Evolutionary conservation across 345 rosid species (phyloP).

Genomic region (Xanthoceras sorbifolium): DNA sequence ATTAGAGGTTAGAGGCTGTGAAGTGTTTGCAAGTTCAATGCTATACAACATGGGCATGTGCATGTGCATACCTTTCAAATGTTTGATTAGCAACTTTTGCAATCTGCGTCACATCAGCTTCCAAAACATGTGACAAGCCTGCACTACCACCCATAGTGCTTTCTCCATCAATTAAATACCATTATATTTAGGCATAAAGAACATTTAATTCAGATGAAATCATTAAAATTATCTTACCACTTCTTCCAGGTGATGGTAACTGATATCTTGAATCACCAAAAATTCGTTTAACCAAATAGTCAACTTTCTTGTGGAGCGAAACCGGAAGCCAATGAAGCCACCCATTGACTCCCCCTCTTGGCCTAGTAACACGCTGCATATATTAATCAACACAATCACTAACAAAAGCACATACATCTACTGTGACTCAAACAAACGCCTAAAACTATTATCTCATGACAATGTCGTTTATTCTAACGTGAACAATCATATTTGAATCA

Average conservation of each 20-base stretch:
- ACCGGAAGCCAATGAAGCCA: constrained; percentile 89
- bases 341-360: constrained; percentile 70
- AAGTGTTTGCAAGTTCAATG: background rate
- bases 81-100: constrained; percentile 66
- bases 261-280: constrained; percentile 32
- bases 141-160: constrained; percentile 15
- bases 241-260: constrained; percentile 23
- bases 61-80: constrained; percentile 51
- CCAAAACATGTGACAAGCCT: constrained; percentile 57
- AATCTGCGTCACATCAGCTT: constrained; percentile 79
- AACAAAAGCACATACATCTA: background rate
- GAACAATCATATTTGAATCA: background rate
- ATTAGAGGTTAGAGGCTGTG: background rate
- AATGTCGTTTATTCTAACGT: no score
- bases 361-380: constrained; percentile 74
- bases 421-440: background rate
- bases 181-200: background rate
- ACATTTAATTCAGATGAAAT: background rate
- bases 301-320: constrained; percentile 55
- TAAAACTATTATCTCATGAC: background rate
- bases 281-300: constrained; percentile 36
- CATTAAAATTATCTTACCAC: constrained; percentile 35
- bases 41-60: background rate
- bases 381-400: background rate
- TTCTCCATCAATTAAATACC: background rate